Conservation (phyloP, 2,329 filamentous ascomycete genomes). For the Tolypocladium paradoxum region DNA sequence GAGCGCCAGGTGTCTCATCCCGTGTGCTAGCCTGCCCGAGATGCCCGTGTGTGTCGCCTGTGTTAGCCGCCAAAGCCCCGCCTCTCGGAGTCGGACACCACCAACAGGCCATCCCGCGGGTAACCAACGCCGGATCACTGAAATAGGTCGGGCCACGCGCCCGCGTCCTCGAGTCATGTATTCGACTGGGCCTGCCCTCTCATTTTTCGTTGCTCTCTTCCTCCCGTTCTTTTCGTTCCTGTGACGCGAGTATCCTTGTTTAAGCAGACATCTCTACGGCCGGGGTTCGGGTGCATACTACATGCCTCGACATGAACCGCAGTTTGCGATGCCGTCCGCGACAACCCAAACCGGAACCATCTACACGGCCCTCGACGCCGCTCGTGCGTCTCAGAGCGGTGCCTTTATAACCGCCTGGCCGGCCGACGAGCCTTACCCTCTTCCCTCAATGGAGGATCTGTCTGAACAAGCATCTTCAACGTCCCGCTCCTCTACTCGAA, state of each 20-base stretch:
- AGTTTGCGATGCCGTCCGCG: not conserved
- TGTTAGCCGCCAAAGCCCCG: not conserved
- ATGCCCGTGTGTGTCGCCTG: not conserved
- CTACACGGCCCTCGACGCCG: constrained; percentile 15
- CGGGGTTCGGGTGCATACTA: not conserved
- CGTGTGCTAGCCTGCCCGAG: not conserved
- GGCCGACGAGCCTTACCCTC: constrained; percentile 11
- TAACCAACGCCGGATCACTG: not conserved
- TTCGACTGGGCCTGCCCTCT: not conserved
- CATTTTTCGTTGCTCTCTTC: not conserved
- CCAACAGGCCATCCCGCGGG: not conserved
- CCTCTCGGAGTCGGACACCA: not conserved
- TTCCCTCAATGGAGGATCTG: constrained; percentile 1
- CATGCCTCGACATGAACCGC: not conserved
- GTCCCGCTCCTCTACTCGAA: not conserved
- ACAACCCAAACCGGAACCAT: not conserved
- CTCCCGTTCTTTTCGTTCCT: not conserved
- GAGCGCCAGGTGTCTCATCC: not conserved
- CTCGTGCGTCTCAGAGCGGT: constrained; percentile 10
- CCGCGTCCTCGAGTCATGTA: not conserved
- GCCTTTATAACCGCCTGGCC: constrained; percentile 18
- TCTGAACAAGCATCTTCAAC: not conserved
- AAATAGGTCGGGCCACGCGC: not conserved
- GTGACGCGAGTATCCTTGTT: not conserved
- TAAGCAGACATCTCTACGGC: not conserved